phyloP scores from a whole-genome alignment of 495 filamentous ascomycete species.

The Penicillium parvum region DNA sequence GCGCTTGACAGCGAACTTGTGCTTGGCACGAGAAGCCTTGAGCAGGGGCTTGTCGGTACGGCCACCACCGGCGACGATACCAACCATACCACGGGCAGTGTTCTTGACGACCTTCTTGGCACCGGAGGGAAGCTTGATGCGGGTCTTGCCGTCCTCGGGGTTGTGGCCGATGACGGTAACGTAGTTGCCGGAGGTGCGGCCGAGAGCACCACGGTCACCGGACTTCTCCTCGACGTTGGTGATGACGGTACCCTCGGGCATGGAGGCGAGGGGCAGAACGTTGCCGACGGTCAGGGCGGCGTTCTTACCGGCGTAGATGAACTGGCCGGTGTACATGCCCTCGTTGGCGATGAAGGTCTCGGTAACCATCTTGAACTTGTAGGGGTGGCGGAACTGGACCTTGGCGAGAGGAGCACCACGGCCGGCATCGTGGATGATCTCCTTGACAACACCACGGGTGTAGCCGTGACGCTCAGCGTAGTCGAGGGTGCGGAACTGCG shows the following conservation, averaged over 20 bases:
- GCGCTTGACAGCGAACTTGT: constrained; percentile 99
- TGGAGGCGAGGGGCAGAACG: constrained; percentile 84
- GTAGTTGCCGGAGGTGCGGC: constrained; percentile 97
- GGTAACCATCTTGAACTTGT: constrained; percentile 83
- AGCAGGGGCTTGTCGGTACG: constrained; percentile 98
- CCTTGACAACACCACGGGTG: constrained; percentile 93
- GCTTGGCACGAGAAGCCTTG: constrained; percentile 97
- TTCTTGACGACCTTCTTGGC: constrained; percentile 98
- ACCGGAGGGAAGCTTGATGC: constrained; percentile 96
- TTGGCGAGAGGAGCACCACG: constrained; percentile 96
- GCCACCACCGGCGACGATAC: constrained; percentile 98
- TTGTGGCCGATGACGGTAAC: constrained; percentile 98
- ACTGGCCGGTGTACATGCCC: constrained; percentile 99
- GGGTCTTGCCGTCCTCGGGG: constrained; percentile 97
- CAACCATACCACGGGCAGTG: constrained; percentile 93
- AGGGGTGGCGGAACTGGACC: constrained; percentile 90
- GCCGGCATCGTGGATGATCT: constrained; percentile 98
- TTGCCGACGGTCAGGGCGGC: constrained; percentile 93
- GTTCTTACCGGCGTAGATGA: constrained; percentile 99
- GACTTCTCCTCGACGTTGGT: constrained; percentile 99
- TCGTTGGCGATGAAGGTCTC: constrained; percentile 99
- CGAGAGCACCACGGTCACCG: constrained; percentile 93
- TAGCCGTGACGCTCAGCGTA: constrained; percentile 96
- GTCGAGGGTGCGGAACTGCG: constrained; percentile 93
- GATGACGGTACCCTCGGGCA: constrained; percentile 98